phyloP scores from a whole-genome alignment of 2,329 filamentous ascomycete genomes.

The Myotisia sp. region DNA sequence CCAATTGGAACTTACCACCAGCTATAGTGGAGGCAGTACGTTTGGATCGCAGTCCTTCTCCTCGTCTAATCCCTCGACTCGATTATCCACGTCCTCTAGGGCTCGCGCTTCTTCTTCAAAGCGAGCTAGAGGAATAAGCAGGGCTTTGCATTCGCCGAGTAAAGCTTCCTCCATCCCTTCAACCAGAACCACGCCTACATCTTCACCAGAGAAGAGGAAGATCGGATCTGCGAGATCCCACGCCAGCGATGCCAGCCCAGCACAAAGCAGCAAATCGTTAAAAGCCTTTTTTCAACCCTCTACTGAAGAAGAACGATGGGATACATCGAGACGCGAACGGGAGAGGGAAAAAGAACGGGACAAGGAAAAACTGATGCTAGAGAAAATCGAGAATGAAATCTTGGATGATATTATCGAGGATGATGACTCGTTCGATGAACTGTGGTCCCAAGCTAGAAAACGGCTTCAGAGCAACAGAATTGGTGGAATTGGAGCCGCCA shows the following conservation, averaged over 20 bases:
- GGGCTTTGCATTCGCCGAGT: slow-evolving; percentile 1
- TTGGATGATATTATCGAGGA: slow-evolving; percentile 21
- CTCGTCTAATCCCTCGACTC: background rate
- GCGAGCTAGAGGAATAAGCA: background rate
- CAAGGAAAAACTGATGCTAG: slow-evolving; percentile 13
- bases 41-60: no score
- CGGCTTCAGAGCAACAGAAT: background rate
- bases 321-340: slow-evolving; percentile 3
- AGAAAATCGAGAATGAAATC: slow-evolving; percentile 25
- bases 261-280: slow-evolving; percentile 22
- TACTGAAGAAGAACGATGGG: slow-evolving; percentile 28
- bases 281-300: slow-evolving; percentile 29
- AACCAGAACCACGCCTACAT: slow-evolving; percentile 14
- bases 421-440: slow-evolving; percentile 7
- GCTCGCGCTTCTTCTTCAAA: background rate
- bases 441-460: slow-evolving; percentile 1
- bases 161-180: slow-evolving; percentile 2
- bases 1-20: no score
- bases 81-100: slow-evolving; percentile 1
- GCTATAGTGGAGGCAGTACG: no score
- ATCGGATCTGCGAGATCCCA: slow-evolving; percentile 1
- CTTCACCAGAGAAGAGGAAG: slow-evolving; percentile 21
- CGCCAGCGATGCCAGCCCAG: slow-evolving; percentile 11
- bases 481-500: background rate
- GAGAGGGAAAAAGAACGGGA: slow-evolving; percentile 10